Evolutionary conservation across 2,329 filamentous ascomycete genomes (phyloP).

Genomic region (Metarhizium rileyi): DNA sequence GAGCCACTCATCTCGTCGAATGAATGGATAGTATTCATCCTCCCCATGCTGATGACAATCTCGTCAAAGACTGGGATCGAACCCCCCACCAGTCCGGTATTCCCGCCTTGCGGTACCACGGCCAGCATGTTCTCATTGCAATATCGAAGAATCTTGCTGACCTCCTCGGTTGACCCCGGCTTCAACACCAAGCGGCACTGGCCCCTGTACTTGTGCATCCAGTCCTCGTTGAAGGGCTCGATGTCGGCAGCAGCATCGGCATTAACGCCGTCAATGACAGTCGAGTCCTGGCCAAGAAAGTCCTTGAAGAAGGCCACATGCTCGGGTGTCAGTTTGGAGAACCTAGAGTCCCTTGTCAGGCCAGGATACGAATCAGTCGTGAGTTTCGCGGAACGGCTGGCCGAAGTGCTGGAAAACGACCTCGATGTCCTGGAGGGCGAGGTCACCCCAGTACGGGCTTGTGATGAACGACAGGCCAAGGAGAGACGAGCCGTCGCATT

Average conservation of each 20-base stretch:
- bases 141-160: constrained; percentile 85
- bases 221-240: constrained; percentile 89
- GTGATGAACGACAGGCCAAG: constrained; percentile 1
- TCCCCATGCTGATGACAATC: constrained; percentile 82
- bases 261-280: constrained; percentile 75
- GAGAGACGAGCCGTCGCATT: constrained; percentile 1
- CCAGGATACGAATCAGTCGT: constrained; percentile 81
- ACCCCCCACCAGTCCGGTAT: constrained; percentile 90
- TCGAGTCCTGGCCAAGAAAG: constrained; percentile 68
- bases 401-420: constrained; percentile 14
- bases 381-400: constrained; percentile 42
- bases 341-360: constrained; percentile 69
- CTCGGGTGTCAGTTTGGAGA: constrained; percentile 61
- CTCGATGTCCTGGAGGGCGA: constrained; percentile 11
- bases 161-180: constrained; percentile 74
- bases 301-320: constrained; percentile 77
- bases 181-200: constrained; percentile 82
- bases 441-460: neutral
- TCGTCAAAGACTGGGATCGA: constrained; percentile 97
- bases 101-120: constrained; percentile 93
- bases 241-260: constrained; percentile 64
- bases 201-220: constrained; percentile 98
- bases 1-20: constrained; percentile 92
- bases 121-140: constrained; percentile 90
- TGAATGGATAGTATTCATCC: constrained; percentile 83